Conservation (phyloP, 192 early-diverging fungal species). For the Bifiguratus adelaidae region DNA sequence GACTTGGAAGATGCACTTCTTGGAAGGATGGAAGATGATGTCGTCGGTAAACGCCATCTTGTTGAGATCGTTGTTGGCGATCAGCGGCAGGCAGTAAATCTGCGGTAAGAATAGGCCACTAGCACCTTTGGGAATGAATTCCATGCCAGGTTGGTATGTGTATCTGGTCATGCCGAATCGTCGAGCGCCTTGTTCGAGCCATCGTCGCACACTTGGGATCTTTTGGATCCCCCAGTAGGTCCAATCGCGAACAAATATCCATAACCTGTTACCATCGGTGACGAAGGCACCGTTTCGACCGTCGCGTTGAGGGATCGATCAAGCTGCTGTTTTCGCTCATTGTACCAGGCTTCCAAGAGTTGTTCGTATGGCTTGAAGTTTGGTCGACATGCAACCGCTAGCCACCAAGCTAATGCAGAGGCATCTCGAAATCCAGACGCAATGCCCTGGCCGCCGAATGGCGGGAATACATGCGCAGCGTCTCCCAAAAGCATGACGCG, state of each 20-base stretch:
- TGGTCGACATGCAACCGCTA: not conserved
- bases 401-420: not conserved
- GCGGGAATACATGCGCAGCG: conserved; percentile 3
- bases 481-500: conserved; percentile 2
- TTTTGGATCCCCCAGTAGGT: not conserved
- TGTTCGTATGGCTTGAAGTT: not conserved
- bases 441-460: conserved; percentile 4
- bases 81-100: not conserved
- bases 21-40: not conserved
- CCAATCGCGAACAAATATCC: not conserved
- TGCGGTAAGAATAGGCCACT: not conserved
- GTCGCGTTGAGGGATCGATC: not conserved
- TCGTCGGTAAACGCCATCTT: not conserved
- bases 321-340: conserved; percentile 2
- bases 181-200: not conserved
- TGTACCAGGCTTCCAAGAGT: not conserved
- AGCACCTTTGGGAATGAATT: conserved; percentile 1
- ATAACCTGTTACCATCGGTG: not conserved
- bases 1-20: conserved; percentile 1
- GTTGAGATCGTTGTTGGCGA: not conserved
- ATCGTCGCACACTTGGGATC: not conserved
- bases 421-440: conserved; percentile 2
- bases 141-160: not conserved
- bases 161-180: not conserved
- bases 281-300: not conserved